Percentiles rank a stretch among this genome's conserved stretches.
These are phyloP conservation scores for Candida quercuum DNA, from an alignment of 805 yeast species.

Conservation along the genomic window DNA sequence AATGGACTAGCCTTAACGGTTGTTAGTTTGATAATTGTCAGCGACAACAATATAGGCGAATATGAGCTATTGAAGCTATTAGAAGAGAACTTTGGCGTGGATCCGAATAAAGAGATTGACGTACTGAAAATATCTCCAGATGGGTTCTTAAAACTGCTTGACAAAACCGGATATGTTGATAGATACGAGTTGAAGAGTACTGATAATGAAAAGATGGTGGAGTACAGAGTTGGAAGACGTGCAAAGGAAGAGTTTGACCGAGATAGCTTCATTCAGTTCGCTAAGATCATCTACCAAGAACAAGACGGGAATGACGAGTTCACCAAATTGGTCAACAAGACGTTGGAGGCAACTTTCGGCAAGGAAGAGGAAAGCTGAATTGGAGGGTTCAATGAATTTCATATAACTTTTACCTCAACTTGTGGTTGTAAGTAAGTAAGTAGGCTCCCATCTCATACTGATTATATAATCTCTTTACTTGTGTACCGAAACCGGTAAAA, in stretches of 20 bases:
- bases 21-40: constrained; percentile 18
- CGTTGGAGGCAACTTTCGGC: constrained; percentile 16
- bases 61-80: constrained; percentile 35
- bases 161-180: constrained; percentile 21
- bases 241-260: constrained; percentile 23
- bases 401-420: too few species aligned
- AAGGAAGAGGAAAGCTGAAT: too few species aligned
- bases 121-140: constrained; percentile 11
- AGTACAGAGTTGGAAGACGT: constrained; percentile 25
- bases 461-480: too few species aligned
- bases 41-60: constrained; percentile 31
- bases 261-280: constrained; percentile 19
- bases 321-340: constrained; percentile 7
- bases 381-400: too few species aligned
- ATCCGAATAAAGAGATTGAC: constrained; percentile 2
- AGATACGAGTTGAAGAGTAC: constrained; percentile 13
- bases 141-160: constrained; percentile 21
- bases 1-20: constrained; percentile 20
- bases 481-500: too few species aligned
- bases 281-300: constrained; percentile 19
- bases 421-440: too few species aligned
- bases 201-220: constrained; percentile 22
- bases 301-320: constrained; percentile 15
- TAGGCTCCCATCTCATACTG: too few species aligned
- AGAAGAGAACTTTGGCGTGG: constrained; percentile 29